Evolutionary conservation across 2,329 filamentous ascomycete genomes (phyloP), one percentile per base, ranked within the genome.

Genomic region (Arthrobotrys sinensis): DNA sequence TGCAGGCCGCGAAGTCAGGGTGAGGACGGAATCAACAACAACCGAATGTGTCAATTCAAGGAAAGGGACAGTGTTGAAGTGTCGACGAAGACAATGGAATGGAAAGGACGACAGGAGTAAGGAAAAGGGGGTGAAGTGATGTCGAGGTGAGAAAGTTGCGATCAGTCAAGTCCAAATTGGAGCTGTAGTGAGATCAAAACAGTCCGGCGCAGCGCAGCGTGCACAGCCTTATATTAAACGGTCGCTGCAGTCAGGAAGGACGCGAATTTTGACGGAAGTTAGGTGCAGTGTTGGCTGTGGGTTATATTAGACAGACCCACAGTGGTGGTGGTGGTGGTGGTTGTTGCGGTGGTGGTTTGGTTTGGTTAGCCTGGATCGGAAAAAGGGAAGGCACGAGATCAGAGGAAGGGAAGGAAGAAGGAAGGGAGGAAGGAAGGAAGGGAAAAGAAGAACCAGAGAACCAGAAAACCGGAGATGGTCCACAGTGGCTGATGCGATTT

Each of bases 11-110:
- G 70, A 55, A 50, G 28, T 3, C 40, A 60, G 14, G 34, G 32
- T 52, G 16, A 46, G 46, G 38, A 43, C 32, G 16, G 57, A 76
- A 76, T 76, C 72, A 50, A 76, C 72, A 69, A 60, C 72, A 76
- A 76, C 46, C 48, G 57, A 76, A 69, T 76, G 72, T 32, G 72
- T 76, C 72, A 55, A 69, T 52, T 69, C 53, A 64, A 66, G 38
- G 21, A 62, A 8, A 40, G 24, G 19, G 19, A 19, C 11, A 48
- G 4, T 1, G 38, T 40, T 19, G 11, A 19, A 14, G 32, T 32
- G 55, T 38, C 38, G 38, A 34, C 40, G 28, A 14, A 43, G 55
- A n/a, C 19, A 24, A 38, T 19, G 55, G 55, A 28, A 43, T 8
- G 4, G 55, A 24, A 21, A 19, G 6, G 34, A 19, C 4, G 34